phyloP scores from a whole-genome alignment of 2,329 filamentous ascomycete species.

The Phaeosphaeria sp. region DNA sequence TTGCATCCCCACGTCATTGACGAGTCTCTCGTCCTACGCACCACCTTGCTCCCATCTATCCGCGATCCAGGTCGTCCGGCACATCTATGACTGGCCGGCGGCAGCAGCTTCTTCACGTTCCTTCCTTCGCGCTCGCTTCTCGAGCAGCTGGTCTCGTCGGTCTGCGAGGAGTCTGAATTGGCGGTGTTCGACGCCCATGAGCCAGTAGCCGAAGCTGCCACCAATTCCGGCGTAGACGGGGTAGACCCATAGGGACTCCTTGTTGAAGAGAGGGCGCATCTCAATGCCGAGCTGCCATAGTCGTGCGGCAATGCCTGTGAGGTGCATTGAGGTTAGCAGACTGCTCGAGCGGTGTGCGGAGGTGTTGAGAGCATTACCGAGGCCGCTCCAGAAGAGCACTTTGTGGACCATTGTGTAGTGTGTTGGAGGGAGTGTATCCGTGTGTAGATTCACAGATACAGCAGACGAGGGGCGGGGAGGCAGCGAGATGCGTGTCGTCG shows the following conservation, averaged over 20 bases:
- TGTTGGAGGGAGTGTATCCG: slow-evolving; percentile 8
- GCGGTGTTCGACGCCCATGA: slow-evolving; percentile 85
- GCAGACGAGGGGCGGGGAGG: slow-evolving; percentile 11
- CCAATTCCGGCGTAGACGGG: slow-evolving; percentile 86
- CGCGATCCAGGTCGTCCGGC: not conserved
- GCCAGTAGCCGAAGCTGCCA: slow-evolving; percentile 95
- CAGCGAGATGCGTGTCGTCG: slow-evolving; percentile 16
- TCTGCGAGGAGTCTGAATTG: slow-evolving; percentile 79
- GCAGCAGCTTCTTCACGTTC: slow-evolving; percentile 61
- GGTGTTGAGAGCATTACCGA: slow-evolving; percentile 70
- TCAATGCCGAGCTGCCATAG: slow-evolving; percentile 98
- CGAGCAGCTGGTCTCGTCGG: slow-evolving; percentile 79
- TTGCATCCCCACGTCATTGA: not conserved
- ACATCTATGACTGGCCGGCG: slow-evolving; percentile 27
- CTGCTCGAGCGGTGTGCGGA: slow-evolving; percentile 14
- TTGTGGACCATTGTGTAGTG: slow-evolving; percentile 57
- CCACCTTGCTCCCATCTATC: slow-evolving; percentile 1
- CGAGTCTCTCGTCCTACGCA: slow-evolving; percentile 1
- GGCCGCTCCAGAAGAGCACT: slow-evolving; percentile 85
- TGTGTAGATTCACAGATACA: slow-evolving; percentile 19
- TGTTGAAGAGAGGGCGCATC: slow-evolving; percentile 93
- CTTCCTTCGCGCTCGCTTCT: slow-evolving; percentile 84
- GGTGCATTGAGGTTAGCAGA: slow-evolving; percentile 29
- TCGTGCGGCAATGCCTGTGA: slow-evolving; percentile 82
- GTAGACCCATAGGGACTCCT: slow-evolving; percentile 86